Conservation (phyloP, 2,329 filamentous ascomycete genomes). For the Monosporascus cannonballus region DNA sequence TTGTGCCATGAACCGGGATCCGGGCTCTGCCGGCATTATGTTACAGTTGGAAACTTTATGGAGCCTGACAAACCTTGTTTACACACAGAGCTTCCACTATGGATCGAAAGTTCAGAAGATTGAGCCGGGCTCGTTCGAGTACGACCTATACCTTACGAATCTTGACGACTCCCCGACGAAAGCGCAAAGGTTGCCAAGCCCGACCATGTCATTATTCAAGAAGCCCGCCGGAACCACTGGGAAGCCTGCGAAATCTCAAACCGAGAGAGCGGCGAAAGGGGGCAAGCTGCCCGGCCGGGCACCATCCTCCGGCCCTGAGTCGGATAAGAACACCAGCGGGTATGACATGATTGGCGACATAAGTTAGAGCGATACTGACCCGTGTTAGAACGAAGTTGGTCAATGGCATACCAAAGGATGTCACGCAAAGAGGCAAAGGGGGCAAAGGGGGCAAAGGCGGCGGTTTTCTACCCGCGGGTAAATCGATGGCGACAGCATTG, state of each 20-base stretch:
- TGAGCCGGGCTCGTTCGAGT: conserved; percentile 38
- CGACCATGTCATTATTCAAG: conserved; percentile 45
- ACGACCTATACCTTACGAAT: conserved; percentile 52
- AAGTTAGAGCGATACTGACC: conserved; percentile 22
- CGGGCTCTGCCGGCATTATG: no score
- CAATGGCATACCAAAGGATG: conserved; percentile 21
- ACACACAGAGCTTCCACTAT: conserved; percentile 46
- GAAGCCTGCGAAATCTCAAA: conserved; percentile 4
- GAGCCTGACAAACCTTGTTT: conserved; percentile 4
- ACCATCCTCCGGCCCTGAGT: conserved; percentile 33
- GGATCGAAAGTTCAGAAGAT: conserved; percentile 45
- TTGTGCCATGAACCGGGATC: no score
- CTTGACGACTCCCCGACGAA: conserved; percentile 40
- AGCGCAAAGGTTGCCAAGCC: conserved; percentile 42
- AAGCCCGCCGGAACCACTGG: conserved; percentile 25
- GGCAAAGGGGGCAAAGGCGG: conserved; percentile 22
- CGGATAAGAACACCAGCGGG: conserved; percentile 40
- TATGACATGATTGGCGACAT: conserved; percentile 22
- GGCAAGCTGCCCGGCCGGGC: conserved; percentile 26
- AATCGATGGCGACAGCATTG: conserved; percentile 37
- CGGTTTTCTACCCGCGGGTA: conserved; percentile 21
- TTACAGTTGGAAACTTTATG: no score
- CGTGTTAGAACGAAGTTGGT: conserved; percentile 32
- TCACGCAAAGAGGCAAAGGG: conserved; percentile 16
- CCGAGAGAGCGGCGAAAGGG: conserved; percentile 23